Conservation (phyloP, 129 eudicot genomes). For the Ambrosia trifida region DNA sequence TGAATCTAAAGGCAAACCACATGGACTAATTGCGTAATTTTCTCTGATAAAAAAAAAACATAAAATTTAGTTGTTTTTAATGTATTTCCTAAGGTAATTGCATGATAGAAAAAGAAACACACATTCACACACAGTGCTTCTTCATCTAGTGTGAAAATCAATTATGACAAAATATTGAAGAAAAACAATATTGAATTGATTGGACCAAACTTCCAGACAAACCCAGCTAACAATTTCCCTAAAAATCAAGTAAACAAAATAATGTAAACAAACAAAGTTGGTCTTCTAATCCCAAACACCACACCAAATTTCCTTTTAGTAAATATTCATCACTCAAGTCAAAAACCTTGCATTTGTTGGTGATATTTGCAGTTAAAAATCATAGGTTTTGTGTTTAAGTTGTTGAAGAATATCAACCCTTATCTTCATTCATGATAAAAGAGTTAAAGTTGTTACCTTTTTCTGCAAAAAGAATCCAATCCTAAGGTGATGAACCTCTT, state of each 20-base stretch:
- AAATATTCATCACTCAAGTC: neutral
- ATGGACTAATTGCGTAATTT: no score
- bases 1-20: no score
- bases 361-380: neutral
- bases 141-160: no score
- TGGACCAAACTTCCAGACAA: neutral
- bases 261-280: conserved; percentile 1
- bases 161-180: no score
- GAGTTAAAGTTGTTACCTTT: conserved; percentile 24
- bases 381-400: conserved; percentile 17
- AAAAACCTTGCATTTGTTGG: neutral
- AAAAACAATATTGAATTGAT: neutral
- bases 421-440: conserved; percentile 27
- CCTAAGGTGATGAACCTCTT: conserved; percentile 34
- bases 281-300: conserved; percentile 23
- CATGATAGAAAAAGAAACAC: no score
- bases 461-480: conserved; percentile 28
- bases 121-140: no score
- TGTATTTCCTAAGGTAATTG: no score
- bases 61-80: no score
- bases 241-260: conserved; percentile 7
- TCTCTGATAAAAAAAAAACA: no score
- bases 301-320: neutral
- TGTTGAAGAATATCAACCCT: conserved; percentile 14
- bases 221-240: neutral